phyloP scores from a whole-genome alignment of 2,329 filamentous ascomycete species.

The Tolypocladium guangdongense region DNA sequence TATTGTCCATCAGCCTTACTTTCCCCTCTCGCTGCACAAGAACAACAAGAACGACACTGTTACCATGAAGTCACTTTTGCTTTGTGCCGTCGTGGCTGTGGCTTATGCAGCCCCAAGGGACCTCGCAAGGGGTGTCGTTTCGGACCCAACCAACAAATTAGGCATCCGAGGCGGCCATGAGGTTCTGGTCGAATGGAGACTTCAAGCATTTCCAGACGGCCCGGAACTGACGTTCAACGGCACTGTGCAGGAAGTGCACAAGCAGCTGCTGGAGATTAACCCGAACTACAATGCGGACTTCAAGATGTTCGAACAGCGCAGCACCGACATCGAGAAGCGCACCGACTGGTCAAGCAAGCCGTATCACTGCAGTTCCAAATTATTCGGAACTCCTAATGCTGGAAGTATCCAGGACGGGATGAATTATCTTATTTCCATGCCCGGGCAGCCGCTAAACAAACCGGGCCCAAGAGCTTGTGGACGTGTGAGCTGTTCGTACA shows the following conservation, averaged over 20 bases:
- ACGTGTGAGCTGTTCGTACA: not conserved
- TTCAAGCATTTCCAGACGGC: conserved; percentile 4
- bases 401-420: not conserved
- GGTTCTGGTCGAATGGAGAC: conserved; percentile 7
- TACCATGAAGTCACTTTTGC: no score
- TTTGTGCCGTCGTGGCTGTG: no score
- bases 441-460: not conserved
- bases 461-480: not conserved
- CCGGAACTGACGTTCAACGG: conserved; percentile 5
- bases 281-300: conserved; percentile 8
- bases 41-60: no score
- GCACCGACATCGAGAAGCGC: not conserved
- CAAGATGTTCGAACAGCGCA: not conserved
- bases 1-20: no score
- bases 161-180: not conserved
- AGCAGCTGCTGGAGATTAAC: conserved; percentile 6
- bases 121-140: no score
- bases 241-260: conserved; percentile 8
- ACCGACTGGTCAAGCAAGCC: not conserved
- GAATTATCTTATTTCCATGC: not conserved
- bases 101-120: no score
- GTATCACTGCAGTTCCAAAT: not conserved
- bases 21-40: no score
- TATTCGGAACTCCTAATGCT: not conserved
- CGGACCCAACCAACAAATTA: no score